Percentiles rank a stretch among this genome's conserved stretches.
phyloP scores from a whole-genome alignment of 2,329 filamentous ascomycete species.

The Aspergillus sp. region DNA sequence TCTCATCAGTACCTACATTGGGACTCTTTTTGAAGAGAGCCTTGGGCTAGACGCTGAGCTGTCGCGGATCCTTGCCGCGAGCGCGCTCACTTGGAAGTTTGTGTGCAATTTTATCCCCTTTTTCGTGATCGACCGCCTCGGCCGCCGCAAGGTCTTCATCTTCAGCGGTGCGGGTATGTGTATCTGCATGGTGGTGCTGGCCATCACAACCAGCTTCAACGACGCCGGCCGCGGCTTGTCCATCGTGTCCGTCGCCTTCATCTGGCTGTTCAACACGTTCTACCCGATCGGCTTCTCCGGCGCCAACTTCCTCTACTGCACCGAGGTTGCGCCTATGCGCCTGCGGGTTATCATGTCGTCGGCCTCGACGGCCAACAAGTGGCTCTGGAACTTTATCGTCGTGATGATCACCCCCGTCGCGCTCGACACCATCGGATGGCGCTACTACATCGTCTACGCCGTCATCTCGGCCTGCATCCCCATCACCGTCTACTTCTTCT shows the following conservation, averaged over 20 bases:
- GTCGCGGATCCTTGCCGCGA: constrained; percentile 14
- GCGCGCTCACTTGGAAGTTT: constrained; percentile 18
- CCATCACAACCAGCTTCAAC: constrained; percentile 15
- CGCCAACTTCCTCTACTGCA: constrained; percentile 18
- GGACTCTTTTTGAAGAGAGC: constrained; percentile 16
- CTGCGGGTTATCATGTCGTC: constrained; percentile 19
- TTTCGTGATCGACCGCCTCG: constrained; percentile 16
- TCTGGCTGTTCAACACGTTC: constrained; percentile 22
- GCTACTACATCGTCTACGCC: constrained; percentile 20
- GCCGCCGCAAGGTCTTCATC: constrained; percentile 18
- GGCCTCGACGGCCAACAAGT: constrained; percentile 14
- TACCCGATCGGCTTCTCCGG: constrained; percentile 21
- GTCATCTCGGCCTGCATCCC: constrained; percentile 15
- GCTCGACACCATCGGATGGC: constrained; percentile 16
- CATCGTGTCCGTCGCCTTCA: constrained; percentile 13
- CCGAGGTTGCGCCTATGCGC: constrained; percentile 18
- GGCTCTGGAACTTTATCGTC: constrained; percentile 19
- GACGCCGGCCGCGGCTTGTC: constrained; percentile 4
- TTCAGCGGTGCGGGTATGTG: constrained; percentile 17
- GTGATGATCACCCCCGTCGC: constrained; percentile 21
- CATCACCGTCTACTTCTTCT: constrained; percentile 18
- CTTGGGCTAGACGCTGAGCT: constrained; percentile 7
- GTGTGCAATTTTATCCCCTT: constrained; percentile 15
- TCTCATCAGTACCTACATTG: constrained; percentile 43
- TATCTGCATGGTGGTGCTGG: constrained; percentile 15